Base-by-base conservation (phyloP, 2,329 filamentous ascomycete genomes). In the Sporothrix schenckii region DNA sequence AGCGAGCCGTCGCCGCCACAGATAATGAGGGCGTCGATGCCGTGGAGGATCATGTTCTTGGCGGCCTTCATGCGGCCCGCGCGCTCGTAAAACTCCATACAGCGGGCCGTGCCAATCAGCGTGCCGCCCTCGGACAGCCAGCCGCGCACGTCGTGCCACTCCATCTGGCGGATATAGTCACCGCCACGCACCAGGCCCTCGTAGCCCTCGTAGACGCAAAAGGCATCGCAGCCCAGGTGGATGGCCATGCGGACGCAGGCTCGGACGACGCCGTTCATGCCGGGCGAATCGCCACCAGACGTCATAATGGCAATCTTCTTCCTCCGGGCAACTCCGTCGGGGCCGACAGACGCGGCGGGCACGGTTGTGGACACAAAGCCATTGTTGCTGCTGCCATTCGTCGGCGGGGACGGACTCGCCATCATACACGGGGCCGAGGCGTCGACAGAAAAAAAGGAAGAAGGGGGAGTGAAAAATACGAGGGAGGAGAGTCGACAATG, bases 1-100 rank as follows among this genome's bases (percentile, higher is more conserved):
- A 99, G 86, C 74, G 93, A 97, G 73, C 95, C 95, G 79, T 99
- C 95, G 83, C 95, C 95, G 79, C 95, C 95, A 80, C 94, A 98
- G 78, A 99, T 96, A 76, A 99, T 91, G 76, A 99, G 85, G 69
- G 95, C 95, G 79, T 99, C 93, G 75, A 99, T 98, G 78, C 95
- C 95, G 75, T 92, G 89, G 72, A 93, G 81, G 54, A 99, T 88
- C 89, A 99, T 90, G 83, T 99, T 97, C 85, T 94, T 97, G 71
- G 95, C 95, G 1, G 93, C 95, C 69, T 84, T 87, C 72, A 97
- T 81, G 74, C 95, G 91, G 21, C 95, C 95, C 41, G 90, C 83
- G 61, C 95, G 91, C 80, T 97, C 91, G 81, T 92, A 94, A 83
- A 99, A 99, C 70, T 88, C 89, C 88, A 91, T 92, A 83, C 94